Conservation (phyloP, 176 grass and related monocot genomes). For the Ensete glaucum region DNA sequence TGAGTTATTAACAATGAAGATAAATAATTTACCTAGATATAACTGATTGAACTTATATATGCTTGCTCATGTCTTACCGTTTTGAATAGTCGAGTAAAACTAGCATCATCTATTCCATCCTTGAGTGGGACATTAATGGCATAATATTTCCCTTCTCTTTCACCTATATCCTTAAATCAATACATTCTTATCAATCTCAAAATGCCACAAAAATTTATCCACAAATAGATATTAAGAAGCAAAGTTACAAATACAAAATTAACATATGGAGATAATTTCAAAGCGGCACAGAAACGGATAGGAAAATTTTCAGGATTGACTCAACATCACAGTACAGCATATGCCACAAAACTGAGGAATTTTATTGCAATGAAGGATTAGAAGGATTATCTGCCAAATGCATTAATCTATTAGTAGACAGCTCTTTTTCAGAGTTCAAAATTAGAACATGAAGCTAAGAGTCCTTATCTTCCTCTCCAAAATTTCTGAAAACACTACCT, state of each 20-base stretch:
- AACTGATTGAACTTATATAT: not conserved
- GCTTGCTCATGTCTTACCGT: conserved; percentile 25
- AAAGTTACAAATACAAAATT: not conserved
- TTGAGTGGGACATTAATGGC: conserved; percentile 96
- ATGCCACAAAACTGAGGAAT: too few relatives aligned
- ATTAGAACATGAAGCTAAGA: too few relatives aligned
- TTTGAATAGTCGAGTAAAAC: conserved; percentile 94
- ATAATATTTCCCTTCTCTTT: conserved; percentile 97
- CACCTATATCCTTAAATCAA: conserved; percentile 71
- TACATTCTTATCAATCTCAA: not conserved
- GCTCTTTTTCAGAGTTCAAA: too few relatives aligned
- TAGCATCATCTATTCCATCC: conserved; percentile 91
- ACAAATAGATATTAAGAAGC: not conserved
- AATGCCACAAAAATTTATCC: not conserved
- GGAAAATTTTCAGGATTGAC: not conserved
- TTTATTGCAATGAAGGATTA: too few relatives aligned
- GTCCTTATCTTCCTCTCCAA: too few relatives aligned
- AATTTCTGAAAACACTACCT: too few relatives aligned
- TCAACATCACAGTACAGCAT: too few relatives aligned
- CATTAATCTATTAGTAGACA: too few relatives aligned
- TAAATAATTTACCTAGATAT: not conserved
- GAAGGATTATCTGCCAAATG: too few relatives aligned
- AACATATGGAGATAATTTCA: not conserved
- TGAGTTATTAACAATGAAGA: not conserved
- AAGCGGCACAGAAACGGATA: not conserved